phyloP scores from a whole-genome alignment of 192 early-diverging fungal species.

The Thoreauomyces humboldtii region DNA sequence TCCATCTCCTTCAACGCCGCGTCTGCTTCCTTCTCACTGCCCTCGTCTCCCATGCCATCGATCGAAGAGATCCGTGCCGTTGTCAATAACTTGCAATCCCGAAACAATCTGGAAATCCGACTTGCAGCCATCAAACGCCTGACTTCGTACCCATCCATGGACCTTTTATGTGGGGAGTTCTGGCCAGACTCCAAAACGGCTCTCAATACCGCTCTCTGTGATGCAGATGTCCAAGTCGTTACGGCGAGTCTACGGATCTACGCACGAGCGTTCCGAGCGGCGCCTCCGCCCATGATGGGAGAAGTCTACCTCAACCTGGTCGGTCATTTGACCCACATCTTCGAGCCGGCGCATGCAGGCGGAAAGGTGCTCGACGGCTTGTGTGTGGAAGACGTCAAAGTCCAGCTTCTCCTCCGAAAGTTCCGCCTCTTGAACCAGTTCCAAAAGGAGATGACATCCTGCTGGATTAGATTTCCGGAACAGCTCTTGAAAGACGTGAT shows the following conservation, averaged over 20 bases:
- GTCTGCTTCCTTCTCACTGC: constrained; percentile 25
- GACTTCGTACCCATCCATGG: constrained; percentile 37
- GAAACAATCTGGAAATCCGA: constrained; percentile 32
- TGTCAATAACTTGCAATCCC: constrained; percentile 31
- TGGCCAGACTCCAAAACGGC: constrained; percentile 43
- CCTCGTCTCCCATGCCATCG: constrained; percentile 20
- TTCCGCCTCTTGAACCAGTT: constrained; percentile 56
- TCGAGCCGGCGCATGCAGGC: constrained; percentile 28
- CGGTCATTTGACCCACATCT: constrained; percentile 31
- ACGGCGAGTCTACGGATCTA: constrained; percentile 37
- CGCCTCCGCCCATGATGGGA: constrained; percentile 48
- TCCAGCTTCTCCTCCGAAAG: constrained; percentile 39
- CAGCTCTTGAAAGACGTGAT: constrained; percentile 42
- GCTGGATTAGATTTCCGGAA: constrained; percentile 52
- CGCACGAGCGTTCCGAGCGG: constrained; percentile 43
- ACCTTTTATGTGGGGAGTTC: constrained; percentile 51
- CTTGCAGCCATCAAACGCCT: constrained; percentile 42
- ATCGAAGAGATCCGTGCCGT: constrained; percentile 43
- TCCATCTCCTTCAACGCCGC: constrained; percentile 17
- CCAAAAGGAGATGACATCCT: constrained; percentile 45
- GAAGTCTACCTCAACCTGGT: constrained; percentile 49
- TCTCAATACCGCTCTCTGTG: constrained; percentile 35
- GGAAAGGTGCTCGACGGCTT: constrained; percentile 34
- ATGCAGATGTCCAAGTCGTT: constrained; percentile 43
- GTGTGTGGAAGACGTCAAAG: constrained; percentile 25